These are phyloP conservation scores for Boletellus sp. DNA, from an alignment of 768 basidiomycete genomes.

Conservation along the genomic window DNA sequence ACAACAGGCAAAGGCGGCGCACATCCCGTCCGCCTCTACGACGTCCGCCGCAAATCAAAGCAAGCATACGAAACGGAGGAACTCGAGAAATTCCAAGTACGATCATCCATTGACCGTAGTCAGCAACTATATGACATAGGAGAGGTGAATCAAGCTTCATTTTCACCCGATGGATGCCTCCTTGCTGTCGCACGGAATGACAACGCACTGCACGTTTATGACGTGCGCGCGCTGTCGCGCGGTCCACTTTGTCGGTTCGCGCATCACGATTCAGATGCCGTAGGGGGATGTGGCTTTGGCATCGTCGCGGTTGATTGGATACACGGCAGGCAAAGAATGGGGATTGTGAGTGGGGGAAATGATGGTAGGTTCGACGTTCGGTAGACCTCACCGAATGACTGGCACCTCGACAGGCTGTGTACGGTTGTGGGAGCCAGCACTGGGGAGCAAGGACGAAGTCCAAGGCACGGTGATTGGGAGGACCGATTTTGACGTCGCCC, in stretches of 20 bases:
- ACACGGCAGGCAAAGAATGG: slow-evolving; percentile 38
- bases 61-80: slow-evolving; percentile 28
- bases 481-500: slow-evolving; percentile 52
- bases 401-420: slow-evolving; percentile 47
- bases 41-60: slow-evolving; percentile 37
- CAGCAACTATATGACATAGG: slow-evolving; percentile 17
- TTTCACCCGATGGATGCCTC: slow-evolving; percentile 60
- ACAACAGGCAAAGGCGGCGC: slow-evolving; percentile 22
- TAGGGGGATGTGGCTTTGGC: slow-evolving; percentile 39
- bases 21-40: slow-evolving; percentile 49
- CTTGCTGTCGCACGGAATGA: slow-evolving; percentile 60
- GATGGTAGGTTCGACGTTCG: slow-evolving; percentile 46
- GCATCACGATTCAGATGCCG: slow-evolving; percentile 39
- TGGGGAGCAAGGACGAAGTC: slow-evolving; percentile 32
- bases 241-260: slow-evolving; percentile 46
- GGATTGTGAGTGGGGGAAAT: slow-evolving; percentile 57
- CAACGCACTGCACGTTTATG: slow-evolving; percentile 59
- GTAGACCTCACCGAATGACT: neutral
- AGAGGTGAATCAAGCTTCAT: slow-evolving; percentile 48
- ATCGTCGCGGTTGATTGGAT: slow-evolving; percentile 54
- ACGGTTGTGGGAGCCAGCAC: slow-evolving; percentile 59
- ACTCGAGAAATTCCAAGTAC: slow-evolving; percentile 35
- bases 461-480: slow-evolving; percentile 53
- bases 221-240: slow-evolving; percentile 48
- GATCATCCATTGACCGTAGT: neutral